Conservation (phyloP, 495 filamentous ascomycete genomes). For the Penicillium cataractarum region DNA sequence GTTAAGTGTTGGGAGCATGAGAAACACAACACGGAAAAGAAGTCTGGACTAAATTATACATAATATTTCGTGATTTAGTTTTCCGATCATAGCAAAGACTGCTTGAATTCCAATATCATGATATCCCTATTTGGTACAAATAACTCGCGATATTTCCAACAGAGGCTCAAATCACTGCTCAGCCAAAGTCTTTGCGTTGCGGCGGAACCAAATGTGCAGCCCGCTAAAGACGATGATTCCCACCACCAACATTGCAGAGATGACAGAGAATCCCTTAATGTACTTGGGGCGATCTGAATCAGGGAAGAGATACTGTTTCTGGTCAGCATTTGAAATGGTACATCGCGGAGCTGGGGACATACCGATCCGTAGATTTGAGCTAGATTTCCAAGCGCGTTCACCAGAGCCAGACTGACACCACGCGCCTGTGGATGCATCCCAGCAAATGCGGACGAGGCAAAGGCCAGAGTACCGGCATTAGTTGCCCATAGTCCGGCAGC, state of each 20-base stretch:
- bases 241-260: constrained; percentile 43
- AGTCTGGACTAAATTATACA: neutral
- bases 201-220: constrained; percentile 35
- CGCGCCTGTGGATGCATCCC: constrained; percentile 34
- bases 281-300: constrained; percentile 39
- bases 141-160: neutral
- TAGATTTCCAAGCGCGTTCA: constrained; percentile 54
- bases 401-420: constrained; percentile 51
- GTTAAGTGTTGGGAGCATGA: too few species aligned
- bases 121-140: neutral
- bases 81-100: neutral
- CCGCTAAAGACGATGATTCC: constrained; percentile 34
- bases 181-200: constrained; percentile 9
- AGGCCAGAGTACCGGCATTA: constrained; percentile 48
- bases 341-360: constrained; percentile 1
- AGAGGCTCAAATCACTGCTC: neutral
- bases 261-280: constrained; percentile 42
- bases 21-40: too few species aligned
- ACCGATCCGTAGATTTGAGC: constrained; percentile 54
- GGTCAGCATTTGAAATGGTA: constrained; percentile 2
- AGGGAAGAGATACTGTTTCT: constrained; percentile 36
- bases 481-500: constrained; percentile 53
- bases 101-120: neutral
- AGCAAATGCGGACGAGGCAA: constrained; percentile 46
- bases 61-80: neutral